These are phyloP conservation scores for Salix arbutifolia DNA, from an alignment of 345 rosid genomes.

Conservation along the genomic window DNA sequence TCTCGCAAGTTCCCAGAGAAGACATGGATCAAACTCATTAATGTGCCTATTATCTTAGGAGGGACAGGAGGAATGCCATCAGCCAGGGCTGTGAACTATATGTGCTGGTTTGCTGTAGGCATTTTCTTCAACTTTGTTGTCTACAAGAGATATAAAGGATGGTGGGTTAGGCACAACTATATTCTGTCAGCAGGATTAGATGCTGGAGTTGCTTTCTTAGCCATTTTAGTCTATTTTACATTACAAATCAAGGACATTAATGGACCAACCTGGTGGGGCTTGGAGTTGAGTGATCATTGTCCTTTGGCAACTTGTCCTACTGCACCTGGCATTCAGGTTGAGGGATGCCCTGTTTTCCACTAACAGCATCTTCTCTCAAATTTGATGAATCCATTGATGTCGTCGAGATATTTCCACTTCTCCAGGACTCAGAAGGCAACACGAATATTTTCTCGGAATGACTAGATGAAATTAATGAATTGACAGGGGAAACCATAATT, in stretches of 20 bases:
- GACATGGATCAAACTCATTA: slow-evolving; percentile 41
- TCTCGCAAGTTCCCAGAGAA: slow-evolving; percentile 28
- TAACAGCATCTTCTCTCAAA: background rate
- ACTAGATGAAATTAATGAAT: no score
- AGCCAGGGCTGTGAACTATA: slow-evolving; percentile 12
- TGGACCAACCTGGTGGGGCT: slow-evolving; percentile 56
- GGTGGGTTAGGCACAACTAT: slow-evolving; percentile 55
- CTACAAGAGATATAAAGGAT: slow-evolving; percentile 31
- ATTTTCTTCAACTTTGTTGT: slow-evolving; percentile 17
- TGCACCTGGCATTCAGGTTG: slow-evolving; percentile 34
- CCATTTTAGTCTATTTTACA: slow-evolving; percentile 30
- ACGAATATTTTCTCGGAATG: no score
- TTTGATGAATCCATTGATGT: background rate
- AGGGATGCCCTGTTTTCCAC: slow-evolving; percentile 38
- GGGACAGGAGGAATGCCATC: slow-evolving; percentile 23
- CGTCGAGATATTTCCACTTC: no score
- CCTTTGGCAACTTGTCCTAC: slow-evolving; percentile 43
- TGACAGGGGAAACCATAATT: no score
- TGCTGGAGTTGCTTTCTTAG: slow-evolving; percentile 56
- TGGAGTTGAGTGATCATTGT: slow-evolving; percentile 41
- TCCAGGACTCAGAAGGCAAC: no score
- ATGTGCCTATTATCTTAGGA: slow-evolving; percentile 37
- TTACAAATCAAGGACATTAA: slow-evolving; percentile 31
- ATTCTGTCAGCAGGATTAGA: slow-evolving; percentile 50
- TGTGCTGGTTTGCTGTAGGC: slow-evolving; percentile 12